These are phyloP conservation scores for Trichoderma atrobrunneum DNA, from an alignment of 2,329 filamentous ascomycete species.

Conservation along the genomic window DNA sequence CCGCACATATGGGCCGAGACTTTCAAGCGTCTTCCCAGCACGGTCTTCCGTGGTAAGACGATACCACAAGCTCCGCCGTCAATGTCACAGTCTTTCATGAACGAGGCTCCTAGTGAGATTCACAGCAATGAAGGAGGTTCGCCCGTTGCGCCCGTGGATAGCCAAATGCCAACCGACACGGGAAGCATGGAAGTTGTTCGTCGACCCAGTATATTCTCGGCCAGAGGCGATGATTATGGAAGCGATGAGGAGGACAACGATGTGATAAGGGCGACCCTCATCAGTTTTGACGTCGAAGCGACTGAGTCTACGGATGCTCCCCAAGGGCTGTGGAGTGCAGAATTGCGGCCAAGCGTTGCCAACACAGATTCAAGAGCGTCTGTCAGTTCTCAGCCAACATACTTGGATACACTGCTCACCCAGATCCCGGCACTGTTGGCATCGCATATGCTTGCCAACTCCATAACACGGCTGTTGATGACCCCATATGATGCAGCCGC, in stretches of 20 bases:
- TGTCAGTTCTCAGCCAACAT: conserved; percentile 33
- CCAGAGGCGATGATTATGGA: conserved; percentile 50
- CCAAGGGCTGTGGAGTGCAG: conserved; percentile 56
- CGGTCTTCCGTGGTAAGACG: conserved; percentile 31
- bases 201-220: conserved; percentile 47
- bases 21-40: conserved; percentile 40
- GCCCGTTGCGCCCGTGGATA: conserved; percentile 24
- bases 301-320: conserved; percentile 51
- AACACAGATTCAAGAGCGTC: conserved; percentile 29
- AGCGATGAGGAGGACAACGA: conserved; percentile 58
- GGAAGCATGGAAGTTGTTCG: conserved; percentile 35
- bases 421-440: conserved; percentile 49
- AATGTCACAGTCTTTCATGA: neutral
- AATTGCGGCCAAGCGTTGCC: conserved; percentile 51
- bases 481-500: conserved; percentile 48
- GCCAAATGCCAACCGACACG: conserved; percentile 28
- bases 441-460: conserved; percentile 45
- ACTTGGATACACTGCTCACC: conserved; percentile 50
- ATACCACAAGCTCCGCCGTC: conserved; percentile 24
- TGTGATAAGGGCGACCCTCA: conserved; percentile 53
- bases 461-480: conserved; percentile 42
- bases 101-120: conserved; percentile 8
- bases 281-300: conserved; percentile 61
- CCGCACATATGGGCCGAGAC: conserved; percentile 40
- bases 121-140: conserved; percentile 1